These are phyloP conservation scores for Stipa capillata DNA, from an alignment of 176 grass and related monocot species.

Conservation along the genomic window DNA sequence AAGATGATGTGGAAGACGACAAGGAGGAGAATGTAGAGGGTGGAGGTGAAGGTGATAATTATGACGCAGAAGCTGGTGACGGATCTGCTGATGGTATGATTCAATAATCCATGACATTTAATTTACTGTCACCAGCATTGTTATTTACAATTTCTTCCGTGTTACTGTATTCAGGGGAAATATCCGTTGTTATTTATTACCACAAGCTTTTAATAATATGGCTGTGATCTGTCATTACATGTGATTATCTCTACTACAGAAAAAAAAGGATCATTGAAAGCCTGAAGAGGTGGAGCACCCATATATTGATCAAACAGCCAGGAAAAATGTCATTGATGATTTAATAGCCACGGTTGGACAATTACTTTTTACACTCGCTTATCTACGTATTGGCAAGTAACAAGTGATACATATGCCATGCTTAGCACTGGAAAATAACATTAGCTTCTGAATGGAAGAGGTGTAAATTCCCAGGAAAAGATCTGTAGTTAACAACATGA, in stretches of 20 bases:
- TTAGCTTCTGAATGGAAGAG: no score
- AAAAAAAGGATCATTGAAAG: not conserved
- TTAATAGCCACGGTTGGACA: not conserved
- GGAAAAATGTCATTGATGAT: no score
- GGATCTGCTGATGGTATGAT: slow-evolving; percentile 40
- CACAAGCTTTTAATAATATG: slow-evolving; percentile 9
- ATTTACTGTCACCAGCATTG: not conserved
- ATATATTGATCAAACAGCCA: no score
- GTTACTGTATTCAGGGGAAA: not conserved
- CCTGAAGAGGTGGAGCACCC: no score
- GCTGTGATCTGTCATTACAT: not conserved
- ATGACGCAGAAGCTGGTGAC: slow-evolving; percentile 20
- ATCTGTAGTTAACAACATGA: no score
- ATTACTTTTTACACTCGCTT: not conserved
- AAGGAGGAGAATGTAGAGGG: slow-evolving; percentile 39
- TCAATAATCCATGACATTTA: not conserved
- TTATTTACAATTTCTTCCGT: not conserved
- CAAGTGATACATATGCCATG: not conserved
- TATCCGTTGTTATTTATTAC: not conserved
- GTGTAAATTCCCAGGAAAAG: no score
- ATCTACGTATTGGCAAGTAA: not conserved
- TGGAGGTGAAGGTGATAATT: slow-evolving; percentile 26
- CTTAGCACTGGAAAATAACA: not conserved
- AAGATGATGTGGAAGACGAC: slow-evolving; percentile 19
- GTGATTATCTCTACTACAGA: not conserved